Conservation (phyloP, 2,329 filamentous ascomycete species). For the Aureobasidium sp. region DNA sequence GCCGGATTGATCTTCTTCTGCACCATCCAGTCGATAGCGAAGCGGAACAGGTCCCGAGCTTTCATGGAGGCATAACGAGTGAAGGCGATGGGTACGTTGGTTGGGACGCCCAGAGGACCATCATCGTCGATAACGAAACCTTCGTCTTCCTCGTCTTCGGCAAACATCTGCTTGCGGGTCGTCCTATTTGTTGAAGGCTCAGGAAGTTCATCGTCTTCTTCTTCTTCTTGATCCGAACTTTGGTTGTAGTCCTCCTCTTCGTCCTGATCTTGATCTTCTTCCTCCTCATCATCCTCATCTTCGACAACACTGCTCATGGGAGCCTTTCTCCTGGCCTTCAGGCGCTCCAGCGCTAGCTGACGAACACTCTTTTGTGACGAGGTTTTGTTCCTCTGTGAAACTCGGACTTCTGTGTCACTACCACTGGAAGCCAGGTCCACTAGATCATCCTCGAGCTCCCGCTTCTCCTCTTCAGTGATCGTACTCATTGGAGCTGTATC, state of each 20-base stretch:
- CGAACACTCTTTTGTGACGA: constrained; percentile 27
- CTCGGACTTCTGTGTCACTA: constrained; percentile 18
- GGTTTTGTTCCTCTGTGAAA: constrained; percentile 19
- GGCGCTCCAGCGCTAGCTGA: constrained; percentile 34
- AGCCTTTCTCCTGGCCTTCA: constrained; percentile 35
- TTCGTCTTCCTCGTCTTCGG: constrained; percentile 47
- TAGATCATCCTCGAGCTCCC: constrained; percentile 35
- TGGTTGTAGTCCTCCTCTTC: constrained; percentile 22
- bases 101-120: constrained; percentile 33
- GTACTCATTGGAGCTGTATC: background rate
- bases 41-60: constrained; percentile 62
- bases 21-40: constrained; percentile 72
- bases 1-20: constrained; percentile 68
- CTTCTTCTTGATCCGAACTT: constrained; percentile 20
- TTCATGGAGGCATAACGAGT: constrained; percentile 58
- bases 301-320: constrained; percentile 15
- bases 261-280: constrained; percentile 22
- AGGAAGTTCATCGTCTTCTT: constrained; percentile 17
- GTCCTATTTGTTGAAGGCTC: constrained; percentile 6
- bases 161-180: constrained; percentile 33
- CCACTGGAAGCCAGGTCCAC: constrained; percentile 32
- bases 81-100: constrained; percentile 57
- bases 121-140: constrained; percentile 58
- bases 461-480: constrained; percentile 26
- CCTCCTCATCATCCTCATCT: constrained; percentile 12